Evolutionary conservation across 352 stramenopile genomes (phyloP), one percentile per base, ranked within the genome.

Genomic region (Phytopythium kandeliae): DNA sequence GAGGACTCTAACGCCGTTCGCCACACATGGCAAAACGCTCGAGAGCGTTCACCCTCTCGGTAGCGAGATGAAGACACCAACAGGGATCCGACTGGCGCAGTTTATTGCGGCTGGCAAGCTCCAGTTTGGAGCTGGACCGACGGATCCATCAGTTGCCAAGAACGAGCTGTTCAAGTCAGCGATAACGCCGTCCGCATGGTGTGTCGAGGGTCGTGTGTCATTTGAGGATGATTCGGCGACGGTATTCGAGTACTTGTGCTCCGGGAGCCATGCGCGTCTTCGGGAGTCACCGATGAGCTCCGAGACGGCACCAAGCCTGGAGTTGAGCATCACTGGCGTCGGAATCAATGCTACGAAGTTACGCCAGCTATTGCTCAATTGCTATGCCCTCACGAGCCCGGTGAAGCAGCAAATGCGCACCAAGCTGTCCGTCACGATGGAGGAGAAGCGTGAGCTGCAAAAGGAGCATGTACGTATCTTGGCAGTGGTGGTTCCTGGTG

Each of bases 371-470:
- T 52, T 92, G 45, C 64, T 86, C 9, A 65, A 69, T 15, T 92
- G 78, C 48, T 92, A 84, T 33, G 33, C 65, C 41, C 66, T 67
- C 48, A 57, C 65, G 4, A 69, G 89, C 37, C 54, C 55, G 0
- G 60, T 58, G 0, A 55, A 78, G 0, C 59, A 65, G 25, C 63
- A 81, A 30, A 26, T 86, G 37, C 62, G 62, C 17, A 77, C 51
- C 13, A 77, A 78, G 21, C 31, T 56, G 24, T 69, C 66, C 1
- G 56, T 91, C 3, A 78, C 55, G 12, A 30, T 80, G 0, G 66
- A 81, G 13, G 80, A 89, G 37, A 92, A 92, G 48, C 74, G 72
- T 11, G 65, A 73, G 40, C 78, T 92, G 40, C 80, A 89, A 45
- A 67, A 71, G 50, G 43, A 69, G 3, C 80, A 92, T 55, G 76